These are phyloP conservation scores for Backusella macrospora DNA, from an alignment of 192 early-diverging fungal species.

Conservation along the genomic window DNA sequence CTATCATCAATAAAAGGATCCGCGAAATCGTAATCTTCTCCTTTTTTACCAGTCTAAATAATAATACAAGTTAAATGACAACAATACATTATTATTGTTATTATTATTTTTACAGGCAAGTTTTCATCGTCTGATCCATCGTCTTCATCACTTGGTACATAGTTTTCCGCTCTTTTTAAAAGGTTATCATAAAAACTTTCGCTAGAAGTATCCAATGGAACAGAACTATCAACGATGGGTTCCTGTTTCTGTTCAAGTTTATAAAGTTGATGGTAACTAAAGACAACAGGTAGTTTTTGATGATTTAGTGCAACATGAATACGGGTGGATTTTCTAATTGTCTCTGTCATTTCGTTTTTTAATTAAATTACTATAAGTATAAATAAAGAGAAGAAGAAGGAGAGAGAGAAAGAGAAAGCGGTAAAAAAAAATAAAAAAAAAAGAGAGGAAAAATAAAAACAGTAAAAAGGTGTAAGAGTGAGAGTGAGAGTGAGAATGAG, in stretches of 20 bases:
- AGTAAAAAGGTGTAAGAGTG: too few relatives aligned
- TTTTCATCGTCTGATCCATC: conserved; percentile 19
- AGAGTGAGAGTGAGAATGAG: too few relatives aligned
- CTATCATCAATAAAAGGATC: conserved; percentile 68
- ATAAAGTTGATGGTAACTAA: conserved; percentile 8
- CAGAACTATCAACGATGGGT: background rate
- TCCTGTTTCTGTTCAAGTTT: conserved; percentile 8
- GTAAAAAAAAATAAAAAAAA: too few relatives aligned
- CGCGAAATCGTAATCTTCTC: conserved; percentile 53
- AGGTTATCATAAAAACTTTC: background rate
- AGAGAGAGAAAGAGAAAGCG: background rate
- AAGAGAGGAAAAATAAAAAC: too few relatives aligned
- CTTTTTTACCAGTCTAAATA: background rate
- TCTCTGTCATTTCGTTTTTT: background rate
- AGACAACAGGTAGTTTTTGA: background rate
- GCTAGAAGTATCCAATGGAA: background rate
- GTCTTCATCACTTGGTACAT: conserved; percentile 16
- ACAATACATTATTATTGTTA: background rate
- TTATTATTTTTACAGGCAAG: background rate
- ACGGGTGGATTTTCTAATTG: background rate
- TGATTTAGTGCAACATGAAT: background rate
- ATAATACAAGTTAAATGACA: background rate
- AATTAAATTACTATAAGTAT: background rate
- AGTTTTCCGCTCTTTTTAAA: background rate
- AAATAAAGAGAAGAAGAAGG: background rate